Evolutionary conservation across 2,329 filamentous ascomycete species (phyloP).

Genomic region (Colletotrichum cereale): DNA sequence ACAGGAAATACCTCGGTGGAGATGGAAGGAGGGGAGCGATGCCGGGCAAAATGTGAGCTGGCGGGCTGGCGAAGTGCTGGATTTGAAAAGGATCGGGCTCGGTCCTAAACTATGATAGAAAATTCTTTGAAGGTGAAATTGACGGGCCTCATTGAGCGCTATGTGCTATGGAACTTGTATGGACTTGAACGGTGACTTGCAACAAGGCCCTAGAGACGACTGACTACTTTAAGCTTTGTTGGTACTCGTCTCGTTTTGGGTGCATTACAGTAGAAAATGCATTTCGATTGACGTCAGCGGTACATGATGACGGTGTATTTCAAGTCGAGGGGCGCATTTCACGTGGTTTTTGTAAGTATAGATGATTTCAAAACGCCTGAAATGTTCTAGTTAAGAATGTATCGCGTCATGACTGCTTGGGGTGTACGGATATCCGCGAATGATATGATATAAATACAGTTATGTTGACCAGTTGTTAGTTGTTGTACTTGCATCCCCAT

Average conservation of each 20-base stretch:
- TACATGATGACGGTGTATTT: not conserved
- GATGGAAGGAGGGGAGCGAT: conserved; percentile 58
- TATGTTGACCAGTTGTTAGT: not conserved
- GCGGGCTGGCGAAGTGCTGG: conserved; percentile 47
- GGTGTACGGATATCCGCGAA: not conserved
- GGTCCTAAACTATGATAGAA: not conserved
- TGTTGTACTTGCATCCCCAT: not conserved
- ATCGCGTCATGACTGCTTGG: conserved; percentile 18
- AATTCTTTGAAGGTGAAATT: not conserved
- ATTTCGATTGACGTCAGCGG: conserved; percentile 23
- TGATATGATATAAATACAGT: not conserved
- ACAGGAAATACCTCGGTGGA: conserved; percentile 61
- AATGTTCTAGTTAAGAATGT: not conserved
- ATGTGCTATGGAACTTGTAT: not conserved
- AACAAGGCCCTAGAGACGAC: not conserved
- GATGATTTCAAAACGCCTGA: too few relatives aligned
- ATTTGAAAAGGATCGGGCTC: conserved; percentile 42
- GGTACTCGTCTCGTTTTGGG: too few relatives aligned
- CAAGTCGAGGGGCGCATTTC: not conserved
- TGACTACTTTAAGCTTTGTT: not conserved
- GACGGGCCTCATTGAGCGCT: not conserved
- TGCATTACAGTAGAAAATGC: conserved; percentile 1
- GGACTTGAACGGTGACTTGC: not conserved
- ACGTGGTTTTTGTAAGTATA: not conserved
- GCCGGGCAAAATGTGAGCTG: conserved; percentile 49